A percentile compares a stretch with the other conserved stretches of the same genome.
phyloP scores from a whole-genome alignment of 2,329 filamentous ascomycete genomes.

The Alternaria dauci region DNA sequence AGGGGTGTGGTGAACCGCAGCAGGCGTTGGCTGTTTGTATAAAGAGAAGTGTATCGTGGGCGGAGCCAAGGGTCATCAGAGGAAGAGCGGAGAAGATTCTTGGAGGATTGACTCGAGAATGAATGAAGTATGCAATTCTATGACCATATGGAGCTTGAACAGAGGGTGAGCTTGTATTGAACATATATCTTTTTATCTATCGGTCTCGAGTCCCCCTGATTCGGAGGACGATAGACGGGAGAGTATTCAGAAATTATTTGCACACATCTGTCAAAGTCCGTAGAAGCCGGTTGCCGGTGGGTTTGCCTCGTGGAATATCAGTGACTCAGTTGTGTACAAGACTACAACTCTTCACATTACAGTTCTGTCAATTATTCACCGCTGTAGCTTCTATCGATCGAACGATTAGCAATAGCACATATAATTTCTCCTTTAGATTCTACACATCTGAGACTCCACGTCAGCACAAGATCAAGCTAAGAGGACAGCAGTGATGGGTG shows the following conservation, averaged over 20 bases:
- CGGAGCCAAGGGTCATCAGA: background rate
- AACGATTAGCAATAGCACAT: background rate
- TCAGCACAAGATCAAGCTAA: background rate
- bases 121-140: background rate
- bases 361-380: background rate
- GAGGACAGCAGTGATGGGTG: background rate
- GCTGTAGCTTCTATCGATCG: background rate
- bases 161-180: background rate
- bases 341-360: background rate
- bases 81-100: background rate
- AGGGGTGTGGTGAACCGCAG: conserved; percentile 9
- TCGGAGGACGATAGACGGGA: background rate
- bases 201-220: background rate
- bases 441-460: background rate
- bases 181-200: background rate
- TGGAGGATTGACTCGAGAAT: background rate
- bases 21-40: background rate
- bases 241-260: background rate
- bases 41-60: background rate
- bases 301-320: background rate
- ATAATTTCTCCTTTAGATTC: background rate
- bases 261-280: no score
- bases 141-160: background rate
- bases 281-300: background rate
- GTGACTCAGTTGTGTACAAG: background rate